A percentile compares a stretch with the other conserved stretches of the same genome.
These are phyloP conservation scores for Boletus vermiculosoides DNA, from an alignment of 768 basidiomycete genomes.

Conservation along the genomic window DNA sequence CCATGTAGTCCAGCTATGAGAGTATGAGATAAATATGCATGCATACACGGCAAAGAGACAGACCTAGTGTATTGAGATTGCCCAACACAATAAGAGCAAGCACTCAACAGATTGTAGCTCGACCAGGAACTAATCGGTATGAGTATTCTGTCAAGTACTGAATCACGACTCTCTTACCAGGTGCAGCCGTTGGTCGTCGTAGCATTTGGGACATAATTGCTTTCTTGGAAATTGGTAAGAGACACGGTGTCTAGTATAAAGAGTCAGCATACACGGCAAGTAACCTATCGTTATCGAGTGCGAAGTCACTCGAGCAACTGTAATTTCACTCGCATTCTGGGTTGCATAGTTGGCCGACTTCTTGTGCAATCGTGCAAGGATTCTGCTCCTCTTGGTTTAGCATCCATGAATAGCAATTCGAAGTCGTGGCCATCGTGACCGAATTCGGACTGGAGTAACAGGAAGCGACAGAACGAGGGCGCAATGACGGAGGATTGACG, in stretches of 20 bases:
- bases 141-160: neutral
- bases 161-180: slow-evolving; percentile 16
- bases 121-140: slow-evolving; percentile 28
- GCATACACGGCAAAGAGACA: neutral
- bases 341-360: slow-evolving; percentile 20
- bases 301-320: neutral
- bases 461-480: neutral
- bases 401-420: slow-evolving; percentile 14
- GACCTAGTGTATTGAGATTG: slow-evolving; percentile 17
- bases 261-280: neutral
- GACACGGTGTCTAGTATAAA: slow-evolving; percentile 17
- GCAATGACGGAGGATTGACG: neutral
- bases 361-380: slow-evolving; percentile 21
- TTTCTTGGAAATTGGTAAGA: slow-evolving; percentile 16
- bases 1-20: slow-evolving; percentile 25
- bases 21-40: neutral
- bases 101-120: slow-evolving; percentile 30
- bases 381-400: slow-evolving; percentile 3
- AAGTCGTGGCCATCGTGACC: slow-evolving; percentile 8
- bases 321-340: slow-evolving; percentile 11
- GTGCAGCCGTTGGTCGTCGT: slow-evolving; percentile 20
- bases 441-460: neutral
- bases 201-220: slow-evolving; percentile 16
- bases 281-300: neutral
- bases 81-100: slow-evolving; percentile 21